Percentiles rank a stretch among this genome's conserved stretches.
Evolutionary conservation across 2,329 filamentous ascomycete species (phyloP).

Genomic region (Trichoderma oligosporum): DNA sequence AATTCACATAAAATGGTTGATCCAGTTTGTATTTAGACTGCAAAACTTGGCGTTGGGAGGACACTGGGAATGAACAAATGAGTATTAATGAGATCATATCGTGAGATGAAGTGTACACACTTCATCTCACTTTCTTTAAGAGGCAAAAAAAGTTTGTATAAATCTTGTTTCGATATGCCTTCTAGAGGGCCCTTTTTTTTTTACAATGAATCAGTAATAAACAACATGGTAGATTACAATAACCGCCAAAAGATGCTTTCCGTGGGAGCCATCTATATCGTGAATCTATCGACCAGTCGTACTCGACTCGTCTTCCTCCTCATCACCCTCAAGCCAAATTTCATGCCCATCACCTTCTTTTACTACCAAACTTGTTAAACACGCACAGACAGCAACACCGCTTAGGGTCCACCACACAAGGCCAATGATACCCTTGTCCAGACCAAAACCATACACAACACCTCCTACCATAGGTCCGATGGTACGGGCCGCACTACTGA

Average conservation of each 20-base stretch:
- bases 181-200: too few relatives aligned
- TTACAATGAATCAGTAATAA: not conserved
- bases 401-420: constrained; percentile 56
- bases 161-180: not conserved
- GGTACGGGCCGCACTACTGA: constrained; percentile 55
- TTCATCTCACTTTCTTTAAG: too few relatives aligned
- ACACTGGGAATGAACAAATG: constrained; percentile 1
- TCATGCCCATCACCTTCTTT: constrained; percentile 62
- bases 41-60: constrained; percentile 24
- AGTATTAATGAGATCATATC: not conserved
- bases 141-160: too few relatives aligned
- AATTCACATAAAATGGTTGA: constrained; percentile 34
- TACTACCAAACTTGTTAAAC: constrained; percentile 52
- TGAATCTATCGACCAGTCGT: not conserved
- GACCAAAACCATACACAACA: constrained; percentile 56
- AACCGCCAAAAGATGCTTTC: not conserved
- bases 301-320: constrained; percentile 34
- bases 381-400: constrained; percentile 46
- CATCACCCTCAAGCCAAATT: constrained; percentile 60
- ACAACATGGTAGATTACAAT: not conserved
- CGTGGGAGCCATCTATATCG: not conserved
- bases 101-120: not conserved
- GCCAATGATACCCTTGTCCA: constrained; percentile 55
- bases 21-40: not conserved
- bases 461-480: constrained; percentile 59